These are phyloP conservation scores for Citrullus mucosospermus DNA, from an alignment of 306 rosid genomes.

Conservation along the genomic window DNA sequence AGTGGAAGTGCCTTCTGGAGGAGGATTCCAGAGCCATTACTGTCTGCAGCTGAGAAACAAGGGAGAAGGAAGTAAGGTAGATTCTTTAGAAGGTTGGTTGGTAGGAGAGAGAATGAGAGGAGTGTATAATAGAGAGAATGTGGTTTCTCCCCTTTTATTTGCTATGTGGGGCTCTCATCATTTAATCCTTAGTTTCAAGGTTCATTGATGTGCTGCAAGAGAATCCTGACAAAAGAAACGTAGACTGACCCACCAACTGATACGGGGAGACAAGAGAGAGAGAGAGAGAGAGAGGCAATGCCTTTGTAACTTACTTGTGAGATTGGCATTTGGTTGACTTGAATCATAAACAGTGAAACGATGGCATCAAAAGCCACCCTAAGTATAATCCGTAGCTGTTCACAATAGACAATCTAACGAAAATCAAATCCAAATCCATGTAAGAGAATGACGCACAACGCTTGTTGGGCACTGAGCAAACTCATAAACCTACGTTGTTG, in stretches of 20 bases:
- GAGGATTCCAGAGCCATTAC: constrained; percentile 54
- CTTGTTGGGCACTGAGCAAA: constrained; percentile 16
- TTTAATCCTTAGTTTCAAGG: constrained; percentile 26
- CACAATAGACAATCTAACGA: constrained; percentile 20
- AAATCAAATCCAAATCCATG: neutral
- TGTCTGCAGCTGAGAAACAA: constrained; percentile 35
- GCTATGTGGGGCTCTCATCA: constrained; percentile 27
- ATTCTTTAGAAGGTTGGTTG: constrained; percentile 19
- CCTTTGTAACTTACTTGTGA: constrained; percentile 76
- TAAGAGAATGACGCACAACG: neutral
- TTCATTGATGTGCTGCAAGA: constrained; percentile 40
- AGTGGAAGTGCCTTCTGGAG: constrained; percentile 92
- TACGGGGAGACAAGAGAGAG: constrained; percentile 41
- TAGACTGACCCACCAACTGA: constrained; percentile 74
- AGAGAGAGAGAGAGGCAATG: constrained; percentile 49
- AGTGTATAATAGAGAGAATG: constrained; percentile 7
- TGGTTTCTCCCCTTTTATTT: constrained; percentile 25
- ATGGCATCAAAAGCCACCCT: neutral
- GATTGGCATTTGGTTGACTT: constrained; percentile 48
- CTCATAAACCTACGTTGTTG: constrained; percentile 39
- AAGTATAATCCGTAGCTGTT: constrained; percentile 18
- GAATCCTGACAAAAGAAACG: constrained; percentile 95
- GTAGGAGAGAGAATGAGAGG: neutral
- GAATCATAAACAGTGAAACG: constrained; percentile 20
- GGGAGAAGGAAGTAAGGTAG: constrained; percentile 13